Evolutionary conservation across 208 protist genomes (phyloP).

Genomic region (Naegleria fowleri): DNA sequence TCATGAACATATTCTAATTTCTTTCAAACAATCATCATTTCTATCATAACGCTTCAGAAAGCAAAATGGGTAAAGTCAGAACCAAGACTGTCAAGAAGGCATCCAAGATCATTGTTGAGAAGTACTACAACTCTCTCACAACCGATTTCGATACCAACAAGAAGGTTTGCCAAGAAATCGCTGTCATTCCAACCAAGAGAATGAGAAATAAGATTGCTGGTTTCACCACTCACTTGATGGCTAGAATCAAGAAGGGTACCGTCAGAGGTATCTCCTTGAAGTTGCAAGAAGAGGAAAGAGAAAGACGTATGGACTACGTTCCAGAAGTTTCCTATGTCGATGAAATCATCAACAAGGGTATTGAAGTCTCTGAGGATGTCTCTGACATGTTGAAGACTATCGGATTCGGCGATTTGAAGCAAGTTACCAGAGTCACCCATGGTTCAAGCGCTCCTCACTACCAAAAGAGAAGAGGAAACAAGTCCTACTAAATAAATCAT

Average conservation of each 20-base stretch:
- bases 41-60: neutral
- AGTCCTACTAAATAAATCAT: neutral
- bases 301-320: slow-evolving; percentile 98
- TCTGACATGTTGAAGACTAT: neutral
- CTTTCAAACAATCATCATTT: no score
- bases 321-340: slow-evolving; percentile 77
- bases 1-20: neutral
- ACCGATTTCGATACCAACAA: slow-evolving; percentile 99
- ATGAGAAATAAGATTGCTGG: slow-evolving; percentile 99
- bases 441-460: neutral
- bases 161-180: slow-evolving; percentile 88
- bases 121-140: slow-evolving; percentile 98
- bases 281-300: slow-evolving; percentile 99
- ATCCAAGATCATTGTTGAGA: slow-evolving; percentile 96
- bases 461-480: neutral
- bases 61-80: slow-evolving; percentile 90
- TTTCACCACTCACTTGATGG: slow-evolving; percentile 98
- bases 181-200: slow-evolving; percentile 96
- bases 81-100: slow-evolving; percentile 99
- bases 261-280: slow-evolving; percentile 99
- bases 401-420: neutral
- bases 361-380: neutral
- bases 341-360: slow-evolving; percentile 5
- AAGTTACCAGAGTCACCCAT: neutral
- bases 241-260: slow-evolving; percentile 91